phyloP scores from a whole-genome alignment of 164 flowering plant species.

The Macadamia tetraphylla region DNA sequence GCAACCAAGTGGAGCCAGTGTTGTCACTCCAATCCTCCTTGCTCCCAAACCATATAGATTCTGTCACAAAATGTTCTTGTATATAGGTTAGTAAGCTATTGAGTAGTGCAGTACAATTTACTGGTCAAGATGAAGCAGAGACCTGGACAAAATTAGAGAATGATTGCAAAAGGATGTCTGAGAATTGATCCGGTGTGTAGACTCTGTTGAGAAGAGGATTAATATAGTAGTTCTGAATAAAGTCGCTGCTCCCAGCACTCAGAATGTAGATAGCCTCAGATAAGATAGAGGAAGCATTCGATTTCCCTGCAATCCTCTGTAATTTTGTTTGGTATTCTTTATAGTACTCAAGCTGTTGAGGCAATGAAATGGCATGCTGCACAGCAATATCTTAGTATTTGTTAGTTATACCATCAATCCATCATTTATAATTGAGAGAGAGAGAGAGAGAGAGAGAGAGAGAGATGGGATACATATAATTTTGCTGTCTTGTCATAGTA shows the following conservation, averaged over 20 bases:
- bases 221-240: conserved; percentile 66
- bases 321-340: conserved; percentile 61
- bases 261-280: conserved; percentile 60
- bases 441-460: conserved; percentile 10
- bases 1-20: conserved; percentile 80
- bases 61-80: conserved; percentile 28
- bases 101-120: background rate
- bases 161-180: conserved; percentile 55
- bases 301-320: conserved; percentile 41
- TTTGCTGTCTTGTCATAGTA: conserved; percentile 60
- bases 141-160: conserved; percentile 67
- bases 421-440: background rate
- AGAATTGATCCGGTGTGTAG: conserved; percentile 57
- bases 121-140: background rate
- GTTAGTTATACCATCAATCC: background rate
- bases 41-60: conserved; percentile 60
- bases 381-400: background rate
- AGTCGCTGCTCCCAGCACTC: conserved; percentile 90
- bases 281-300: conserved; percentile 47
- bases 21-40: conserved; percentile 73
- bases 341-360: conserved; percentile 65
- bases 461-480: conserved; percentile 42
- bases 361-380: conserved; percentile 60
- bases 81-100: too few relatives aligned
- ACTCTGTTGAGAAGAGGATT: conserved; percentile 44